Evolutionary conservation across 1,284 basidiomycete genomes (phyloP), one percentile per base, ranked within the genome.

Genomic region (Bondarzewia mesenterica): DNA sequence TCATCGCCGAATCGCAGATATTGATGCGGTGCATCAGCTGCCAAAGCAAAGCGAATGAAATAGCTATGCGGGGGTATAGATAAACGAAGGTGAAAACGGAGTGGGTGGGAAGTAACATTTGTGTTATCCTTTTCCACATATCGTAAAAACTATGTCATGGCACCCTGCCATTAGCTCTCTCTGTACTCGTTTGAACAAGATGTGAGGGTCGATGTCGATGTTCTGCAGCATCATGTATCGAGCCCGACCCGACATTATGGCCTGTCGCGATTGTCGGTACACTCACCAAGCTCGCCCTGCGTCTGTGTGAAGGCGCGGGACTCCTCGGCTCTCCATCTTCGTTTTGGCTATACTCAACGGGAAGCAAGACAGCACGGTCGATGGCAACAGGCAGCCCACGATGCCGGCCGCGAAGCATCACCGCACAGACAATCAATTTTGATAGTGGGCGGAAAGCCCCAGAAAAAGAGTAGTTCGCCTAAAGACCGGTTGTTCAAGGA

Each of bases 361-460:
- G 86, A n/a, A 89, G 69, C 63, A 89, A 73, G 46, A 89, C 76
- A 1, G 92, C 89, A 23, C 92, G 84, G 65, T 95, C 89, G 50
- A 96, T 93, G 15, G 92, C 91, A 15, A 88, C 84, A 0, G 89
- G 89, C 4, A 93, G 68, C 32, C 92, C 92, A 42, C 95, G 82
- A 66, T 98, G 94, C 10, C 93, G 77, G 7, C 94, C 94, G 53
- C 94, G 84, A 48, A 98, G 73, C 91, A 98, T 97, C 55, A 97
- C 92, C 4, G 76, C 62, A 56, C 80, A 82, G 18, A 97, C 63
- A 47, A 97, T 83, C 20, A 98, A 73, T 65, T 97, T 98, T 0
- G 92, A 93, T 3, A 96, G 66, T 0, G 85, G 80, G 7, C 75
- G 71, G 53, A 95, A 81, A 6, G 84, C 77, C 1, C 92, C 93